Conservation (phyloP, 192 early-diverging fungal species). For the Coemansia sp. region DNA sequence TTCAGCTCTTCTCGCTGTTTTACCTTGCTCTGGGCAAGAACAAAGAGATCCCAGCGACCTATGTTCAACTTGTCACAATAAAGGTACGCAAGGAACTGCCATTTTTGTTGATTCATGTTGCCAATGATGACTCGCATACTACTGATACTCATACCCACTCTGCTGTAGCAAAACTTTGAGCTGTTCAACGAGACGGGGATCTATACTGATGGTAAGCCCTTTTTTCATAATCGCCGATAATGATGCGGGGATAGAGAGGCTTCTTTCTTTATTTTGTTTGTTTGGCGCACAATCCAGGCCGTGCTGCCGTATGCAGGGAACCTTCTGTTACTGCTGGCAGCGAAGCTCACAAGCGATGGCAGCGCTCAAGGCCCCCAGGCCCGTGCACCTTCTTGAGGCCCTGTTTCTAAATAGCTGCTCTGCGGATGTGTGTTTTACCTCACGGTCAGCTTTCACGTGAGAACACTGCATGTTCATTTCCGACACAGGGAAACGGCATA, state of each 20-base stretch:
- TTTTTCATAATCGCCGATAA: neutral
- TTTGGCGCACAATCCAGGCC: constrained; percentile 6
- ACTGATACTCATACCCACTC: constrained; percentile 5
- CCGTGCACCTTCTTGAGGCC: neutral
- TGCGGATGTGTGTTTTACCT: neutral
- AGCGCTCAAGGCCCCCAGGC: neutral
- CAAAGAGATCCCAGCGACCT: constrained; percentile 75
- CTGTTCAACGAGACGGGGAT: constrained; percentile 64
- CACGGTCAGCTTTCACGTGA: constrained; percentile 1
- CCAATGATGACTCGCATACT: constrained; percentile 2
- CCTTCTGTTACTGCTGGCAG: neutral
- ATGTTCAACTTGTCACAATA: constrained; percentile 76
- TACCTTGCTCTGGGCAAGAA: constrained; percentile 78
- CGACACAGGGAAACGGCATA: constrained; percentile 22
- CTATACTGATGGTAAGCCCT: constrained; percentile 62
- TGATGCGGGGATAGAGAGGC: neutral
- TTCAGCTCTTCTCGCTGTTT: constrained; percentile 77
- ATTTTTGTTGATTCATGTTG: neutral
- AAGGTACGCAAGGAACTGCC: constrained; percentile 45
- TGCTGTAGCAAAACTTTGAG: constrained; percentile 65
- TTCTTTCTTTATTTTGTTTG: neutral
- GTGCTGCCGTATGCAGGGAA: neutral
- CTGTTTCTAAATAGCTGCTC: neutral
- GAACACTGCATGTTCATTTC: constrained; percentile 7
- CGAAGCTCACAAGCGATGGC: neutral